A percentile compares a stretch with the other conserved stretches of the same genome.
Evolutionary conservation across 768 basidiomycete genomes (phyloP).

Genomic region (Phanerochaete carnosa): DNA sequence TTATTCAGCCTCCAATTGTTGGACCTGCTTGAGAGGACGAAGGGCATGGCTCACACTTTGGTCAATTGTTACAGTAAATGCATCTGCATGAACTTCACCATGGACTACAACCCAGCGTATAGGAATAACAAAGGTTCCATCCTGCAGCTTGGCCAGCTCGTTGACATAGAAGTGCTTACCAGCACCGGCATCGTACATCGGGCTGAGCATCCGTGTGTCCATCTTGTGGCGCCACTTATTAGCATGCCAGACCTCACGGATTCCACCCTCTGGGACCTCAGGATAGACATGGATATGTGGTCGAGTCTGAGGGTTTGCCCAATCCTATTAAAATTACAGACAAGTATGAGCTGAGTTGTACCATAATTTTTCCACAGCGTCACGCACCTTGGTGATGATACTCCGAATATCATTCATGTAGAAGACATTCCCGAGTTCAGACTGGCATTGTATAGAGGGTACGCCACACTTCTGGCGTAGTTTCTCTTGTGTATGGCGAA

Average conservation of each 20-base stretch:
- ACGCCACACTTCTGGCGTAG: background rate
- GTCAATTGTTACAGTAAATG: background rate
- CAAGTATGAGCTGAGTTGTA: too few relatives aligned
- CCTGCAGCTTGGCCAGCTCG: constrained; percentile 8
- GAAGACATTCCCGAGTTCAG: background rate
- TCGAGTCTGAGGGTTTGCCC: constrained; percentile 11
- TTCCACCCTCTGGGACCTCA: constrained; percentile 9
- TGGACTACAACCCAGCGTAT: constrained; percentile 10
- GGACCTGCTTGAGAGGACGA: background rate
- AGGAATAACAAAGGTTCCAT: constrained; percentile 17
- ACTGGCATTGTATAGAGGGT: background rate
- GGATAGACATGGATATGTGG: constrained; percentile 15
- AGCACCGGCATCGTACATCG: constrained; percentile 12
- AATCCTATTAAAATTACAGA: too few relatives aligned
- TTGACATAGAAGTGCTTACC: constrained; percentile 16
- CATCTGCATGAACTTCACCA: constrained; percentile 3
- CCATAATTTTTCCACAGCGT: too few relatives aligned
- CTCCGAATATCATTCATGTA: background rate
- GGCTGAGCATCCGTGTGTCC: constrained; percentile 3
- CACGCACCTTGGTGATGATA: background rate
- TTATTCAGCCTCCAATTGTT: background rate
- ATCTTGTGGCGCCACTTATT: constrained; percentile 3
- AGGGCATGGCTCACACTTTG: background rate
- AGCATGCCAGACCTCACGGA: constrained; percentile 17
- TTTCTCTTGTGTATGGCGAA: background rate